Conservation (phyloP, 1,284 basidiomycete genomes). For the Xerocomus amazonicus region DNA sequence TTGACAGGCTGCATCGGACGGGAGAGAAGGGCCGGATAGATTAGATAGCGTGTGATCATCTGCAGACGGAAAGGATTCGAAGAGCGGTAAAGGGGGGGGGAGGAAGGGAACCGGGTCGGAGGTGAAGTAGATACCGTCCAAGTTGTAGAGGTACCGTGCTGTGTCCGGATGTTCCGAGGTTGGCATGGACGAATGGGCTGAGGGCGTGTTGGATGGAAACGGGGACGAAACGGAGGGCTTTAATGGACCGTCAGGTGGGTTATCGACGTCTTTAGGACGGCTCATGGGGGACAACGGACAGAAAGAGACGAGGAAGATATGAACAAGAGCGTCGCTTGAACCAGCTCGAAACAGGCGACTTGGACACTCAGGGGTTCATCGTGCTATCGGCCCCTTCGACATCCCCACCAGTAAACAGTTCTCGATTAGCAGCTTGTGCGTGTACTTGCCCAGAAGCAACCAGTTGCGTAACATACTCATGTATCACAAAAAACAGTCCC, state of each 20-base stretch:
- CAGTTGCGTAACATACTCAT: too few species aligned
- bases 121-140: slow-evolving; percentile 31
- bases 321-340: slow-evolving; percentile 18
- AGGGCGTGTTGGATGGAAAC: slow-evolving; percentile 12
- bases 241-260: slow-evolving; percentile 26
- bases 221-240: slow-evolving; percentile 20
- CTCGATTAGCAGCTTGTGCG: not conserved
- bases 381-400: too few species aligned
- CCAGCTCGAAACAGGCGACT: slow-evolving; percentile 23
- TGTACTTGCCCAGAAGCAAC: not conserved
- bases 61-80: slow-evolving; percentile 1
- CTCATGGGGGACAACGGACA: slow-evolving; percentile 37
- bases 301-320: slow-evolving; percentile 14
- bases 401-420: not conserved
- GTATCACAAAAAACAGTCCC: slow-evolving; percentile 4
- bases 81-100: not conserved
- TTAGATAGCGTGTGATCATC: slow-evolving; percentile 24
- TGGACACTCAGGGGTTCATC: slow-evolving; percentile 23
- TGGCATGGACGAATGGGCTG: slow-evolving; percentile 16
- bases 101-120: slow-evolving; percentile 16
- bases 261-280: slow-evolving; percentile 49
- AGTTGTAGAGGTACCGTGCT: not conserved
- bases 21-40: slow-evolving; percentile 23
- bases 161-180: slow-evolving; percentile 16
- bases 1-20: slow-evolving; percentile 10